Base-by-base conservation (phyloP, 1,284 basidiomycete genomes). In the Pseudozyma tsukubaensis region DNA sequence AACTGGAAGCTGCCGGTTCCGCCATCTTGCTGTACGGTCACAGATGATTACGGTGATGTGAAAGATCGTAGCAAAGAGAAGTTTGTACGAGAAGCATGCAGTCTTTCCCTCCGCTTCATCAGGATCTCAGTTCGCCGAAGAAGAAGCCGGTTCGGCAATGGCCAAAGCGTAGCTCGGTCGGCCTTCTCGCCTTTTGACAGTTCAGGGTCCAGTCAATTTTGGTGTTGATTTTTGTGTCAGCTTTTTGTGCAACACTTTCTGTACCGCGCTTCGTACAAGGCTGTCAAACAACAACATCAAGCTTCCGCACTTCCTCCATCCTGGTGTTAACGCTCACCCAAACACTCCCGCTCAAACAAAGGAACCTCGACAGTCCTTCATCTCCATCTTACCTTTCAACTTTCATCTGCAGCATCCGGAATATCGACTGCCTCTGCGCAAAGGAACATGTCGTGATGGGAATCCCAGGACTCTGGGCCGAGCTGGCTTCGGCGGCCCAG, bases 391-490 rank as follows among this genome's bases (percentile, higher is more conserved):
- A 18, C 42, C 16, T 43, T 43, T 9, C 39, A n/a, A 4, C 34
- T 11, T 37, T 18, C 32, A 29, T 34, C 49, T 24, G 13, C 24
- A 21, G 19, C 29, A 24, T 21, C 21, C 45, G 7, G 35, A 6
- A 21, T 24, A 16, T 37, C 21, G 16, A 34, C 18, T 9, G 14
- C 42, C 1, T 32, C 43, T 34, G 18, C 14, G 29, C 36, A n/a
- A 16, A n/a, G 14, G 29, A 59, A 24, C 6, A 65, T 44, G 54
- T 45, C 57, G 19, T 59, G 14, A 82, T 82, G 80, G 80, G 79
- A 34, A 73, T 81, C 40, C 72, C 79, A 11, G 75, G 76, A 16
- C 71, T 82, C 39, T 82, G 80, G 80, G 49, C 54, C 36, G 73
- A 78, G 58, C 67, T 81, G 32, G 67, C 67, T n/a, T 43, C 61